phyloP scores from a whole-genome alignment of 768 basidiomycete species.

The Sarcodon aspratus region DNA sequence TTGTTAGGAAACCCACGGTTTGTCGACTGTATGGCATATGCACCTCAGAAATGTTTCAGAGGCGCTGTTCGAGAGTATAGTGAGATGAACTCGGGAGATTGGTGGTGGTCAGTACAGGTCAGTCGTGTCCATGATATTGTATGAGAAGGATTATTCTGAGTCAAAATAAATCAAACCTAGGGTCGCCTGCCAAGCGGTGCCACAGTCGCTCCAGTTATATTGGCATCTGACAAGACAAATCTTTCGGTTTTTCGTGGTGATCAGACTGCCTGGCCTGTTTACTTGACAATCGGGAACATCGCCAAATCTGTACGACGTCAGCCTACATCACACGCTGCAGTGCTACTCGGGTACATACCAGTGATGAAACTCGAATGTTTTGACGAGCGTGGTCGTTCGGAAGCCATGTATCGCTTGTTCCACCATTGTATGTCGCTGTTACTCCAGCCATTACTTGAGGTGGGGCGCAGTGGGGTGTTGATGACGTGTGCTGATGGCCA shows the following conservation, averaged over 20 bases:
- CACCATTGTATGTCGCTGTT: conserved; percentile 22
- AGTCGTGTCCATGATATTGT: too few relatives aligned
- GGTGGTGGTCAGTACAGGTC: too few relatives aligned
- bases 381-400: too few relatives aligned
- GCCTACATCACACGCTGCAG: conserved; percentile 6
- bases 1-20: too few relatives aligned
- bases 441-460: conserved; percentile 15
- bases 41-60: too few relatives aligned
- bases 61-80: too few relatives aligned
- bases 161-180: too few relatives aligned
- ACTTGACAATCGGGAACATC: conserved; percentile 21
- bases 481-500: conserved; percentile 22
- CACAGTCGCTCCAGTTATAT: conserved; percentile 15
- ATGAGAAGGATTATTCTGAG: too few relatives aligned
- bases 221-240: conserved; percentile 19
- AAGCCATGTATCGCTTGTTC: conserved; percentile 21
- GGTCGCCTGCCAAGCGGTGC: too few relatives aligned
- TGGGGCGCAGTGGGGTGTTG: conserved; percentile 18
- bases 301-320: conserved; percentile 9
- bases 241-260: conserved; percentile 16
- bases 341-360: conserved; percentile 20
- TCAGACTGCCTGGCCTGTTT: conserved; percentile 20
- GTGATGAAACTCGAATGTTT: too few relatives aligned
- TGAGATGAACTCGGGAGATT: too few relatives aligned
- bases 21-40: too few relatives aligned